Evolutionary conservation across 2,329 filamentous ascomycete species (phyloP), one percentile per base, ranked within the genome.

Genomic region (Calonectria naviculata): DNA sequence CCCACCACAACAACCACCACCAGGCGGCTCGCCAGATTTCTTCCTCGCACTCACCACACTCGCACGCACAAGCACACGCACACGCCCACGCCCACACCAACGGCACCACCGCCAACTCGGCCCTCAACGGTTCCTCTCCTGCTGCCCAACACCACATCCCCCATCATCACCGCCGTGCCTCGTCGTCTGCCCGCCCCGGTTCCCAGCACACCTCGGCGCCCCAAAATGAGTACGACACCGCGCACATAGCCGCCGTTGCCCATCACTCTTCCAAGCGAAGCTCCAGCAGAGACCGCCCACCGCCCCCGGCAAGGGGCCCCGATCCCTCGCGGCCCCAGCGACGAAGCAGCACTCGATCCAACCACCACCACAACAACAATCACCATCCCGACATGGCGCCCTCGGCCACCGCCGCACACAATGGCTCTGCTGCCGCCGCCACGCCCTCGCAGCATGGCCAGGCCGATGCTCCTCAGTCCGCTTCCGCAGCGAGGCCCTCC

Each of bases 191-290:
- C 47, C 71, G 73, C 44, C 81, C 83, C 67, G 85, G 84, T 73
- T 83, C 85, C 71, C 78, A 83, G 58, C 84, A 86, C 73, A 84
- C 88, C 67, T 76, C 84, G 49, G 77, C 85, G 64, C 84, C 85
- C 66, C 91, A 93, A 79, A 88, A 92, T 82, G 94, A 97, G 84
- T 92, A 92, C 86, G 94, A 96, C 84, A 89, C 92, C 78, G 87
- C 89, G 78, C 92, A 92, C 85, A 83, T 93, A 85, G 89, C 90
- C 78, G 86, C 89, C 65, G 72, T 76, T 71, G 85, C 90, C 85
- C 73, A 67, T 61, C 61, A 71, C 68, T 62, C 73, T 65, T 76
- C 88, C 87, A 84, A 91, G 89, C 89, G 91, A 84, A 91, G 88
- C 84, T 88, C 90, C 71, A 93, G 91, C 78, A 89, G 88, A 81